Percentiles rank a stretch among this genome's conserved stretches.
These are phyloP conservation scores for Termitomyces sp. DNA, from an alignment of 768 basidiomycete species.

Conservation along the genomic window DNA sequence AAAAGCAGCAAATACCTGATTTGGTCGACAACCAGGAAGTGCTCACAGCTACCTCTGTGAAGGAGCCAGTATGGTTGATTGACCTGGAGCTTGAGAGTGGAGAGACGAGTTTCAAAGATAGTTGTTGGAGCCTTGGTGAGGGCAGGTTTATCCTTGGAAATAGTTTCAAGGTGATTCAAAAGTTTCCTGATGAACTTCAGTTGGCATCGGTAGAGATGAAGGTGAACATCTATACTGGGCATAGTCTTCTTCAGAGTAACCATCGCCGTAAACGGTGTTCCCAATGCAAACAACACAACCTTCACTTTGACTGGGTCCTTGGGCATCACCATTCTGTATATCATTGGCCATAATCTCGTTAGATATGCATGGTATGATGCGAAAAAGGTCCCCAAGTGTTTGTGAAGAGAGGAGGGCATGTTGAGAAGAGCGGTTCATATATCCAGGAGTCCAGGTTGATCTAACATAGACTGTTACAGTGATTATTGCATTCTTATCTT, in stretches of 20 bases:
- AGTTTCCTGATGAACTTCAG: slow-evolving; percentile 26
- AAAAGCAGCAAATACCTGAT: slow-evolving; percentile 46
- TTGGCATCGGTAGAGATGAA: slow-evolving; percentile 31
- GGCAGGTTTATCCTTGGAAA: slow-evolving; percentile 23
- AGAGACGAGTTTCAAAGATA: slow-evolving; percentile 44
- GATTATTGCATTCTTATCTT: slow-evolving; percentile 40
- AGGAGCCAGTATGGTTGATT: slow-evolving; percentile 80
- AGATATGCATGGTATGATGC: slow-evolving; percentile 56
- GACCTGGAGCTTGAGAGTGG: slow-evolving; percentile 53
- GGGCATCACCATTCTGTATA: slow-evolving; percentile 10
- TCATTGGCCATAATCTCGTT: slow-evolving; percentile 46
- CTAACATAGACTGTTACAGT: slow-evolving; percentile 57
- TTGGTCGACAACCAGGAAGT: slow-evolving; percentile 67
- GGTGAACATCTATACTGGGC: slow-evolving; percentile 33
- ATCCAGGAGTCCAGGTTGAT: slow-evolving; percentile 55
- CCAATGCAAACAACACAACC: slow-evolving; percentile 61
- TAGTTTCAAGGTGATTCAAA: slow-evolving; percentile 21
- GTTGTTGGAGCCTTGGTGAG: slow-evolving; percentile 35
- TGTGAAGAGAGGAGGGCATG: slow-evolving; percentile 69
- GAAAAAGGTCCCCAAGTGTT: slow-evolving; percentile 58
- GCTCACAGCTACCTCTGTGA: slow-evolving; percentile 79
- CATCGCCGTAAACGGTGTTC: slow-evolving; percentile 53
- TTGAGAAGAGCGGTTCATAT: slow-evolving; percentile 58
- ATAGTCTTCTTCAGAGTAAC: slow-evolving; percentile 44
- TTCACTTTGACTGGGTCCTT: slow-evolving; percentile 10